Evolutionary conservation across 495 filamentous ascomycete species (phyloP), one percentile per base, ranked within the genome.

Genomic region (Penicillium riverlandense): DNA sequence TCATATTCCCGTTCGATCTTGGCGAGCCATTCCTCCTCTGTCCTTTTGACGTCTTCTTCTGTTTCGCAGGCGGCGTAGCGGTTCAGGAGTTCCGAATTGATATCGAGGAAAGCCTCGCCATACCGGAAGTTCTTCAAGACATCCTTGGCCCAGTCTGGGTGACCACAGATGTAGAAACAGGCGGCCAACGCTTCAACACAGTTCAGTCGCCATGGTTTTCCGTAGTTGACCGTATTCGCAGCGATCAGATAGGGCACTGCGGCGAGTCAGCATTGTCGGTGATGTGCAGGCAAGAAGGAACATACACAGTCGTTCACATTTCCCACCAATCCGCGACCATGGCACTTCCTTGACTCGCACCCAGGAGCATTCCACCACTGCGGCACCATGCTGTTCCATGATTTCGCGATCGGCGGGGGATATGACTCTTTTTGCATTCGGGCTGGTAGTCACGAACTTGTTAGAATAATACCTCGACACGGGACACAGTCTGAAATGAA

Each of bases 331-430:
- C 47, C 86, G 84, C 11, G 71, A 69, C 79, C 88, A 97, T 29
- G 91, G 90, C 2, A 98, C 85, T 65, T 98, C 92, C 27, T 83
- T 77, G 11, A 92, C 84, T 50, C 94, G 74, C 2, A 90, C 91
- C 92, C 92, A 98, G 31, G 88, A 95, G 62, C 90, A 95, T 65
- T 98, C 92, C 22, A 98, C 94, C 0, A 98, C 92, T 0, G 94
- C 92, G 12, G 90, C 94, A 41, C 92, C 92, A 61, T 83, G 83
- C 68, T 86, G 82, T 56, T 95, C 88, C 48, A 96, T 74, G 1
- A 95, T 61, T 38, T 84, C 79, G 41, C 66, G 71, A 61, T 98
- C 92, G 15, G 86, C 85, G 1, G 88, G 84, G 2, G 86, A 94
- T 32, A 98, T 52, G 35, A 86, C 72, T 40, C 69, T 75, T 62